phyloP scores from a whole-genome alignment of 2,329 filamentous ascomycete genomes.

The Calonectria multiphialidica region DNA sequence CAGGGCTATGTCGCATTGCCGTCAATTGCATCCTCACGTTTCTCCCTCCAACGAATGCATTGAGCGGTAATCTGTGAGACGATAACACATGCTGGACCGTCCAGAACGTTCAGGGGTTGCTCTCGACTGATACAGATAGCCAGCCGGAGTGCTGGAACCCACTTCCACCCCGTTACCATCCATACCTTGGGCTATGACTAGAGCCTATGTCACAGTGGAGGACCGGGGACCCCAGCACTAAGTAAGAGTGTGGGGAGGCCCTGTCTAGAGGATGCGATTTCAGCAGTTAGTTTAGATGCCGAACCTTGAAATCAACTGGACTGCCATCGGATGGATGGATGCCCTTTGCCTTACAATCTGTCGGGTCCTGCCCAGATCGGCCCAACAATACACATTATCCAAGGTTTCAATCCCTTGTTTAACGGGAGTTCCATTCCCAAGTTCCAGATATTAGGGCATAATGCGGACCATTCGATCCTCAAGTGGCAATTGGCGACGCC shows the following conservation, averaged over 20 bases:
- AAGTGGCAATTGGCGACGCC: not conserved
- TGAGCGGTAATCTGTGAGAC: conserved; percentile 13
- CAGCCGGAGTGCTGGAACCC: conserved; percentile 17
- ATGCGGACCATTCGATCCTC: not conserved
- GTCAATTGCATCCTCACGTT: not conserved
- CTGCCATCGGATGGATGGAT: not conserved
- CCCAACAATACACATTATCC: not conserved
- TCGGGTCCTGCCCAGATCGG: not conserved
- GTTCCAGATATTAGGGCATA: not conserved
- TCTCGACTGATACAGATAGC: conserved; percentile 18
- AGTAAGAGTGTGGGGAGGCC: conserved; percentile 14
- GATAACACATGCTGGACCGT: not conserved
- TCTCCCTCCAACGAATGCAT: not conserved
- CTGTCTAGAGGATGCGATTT: not conserved
- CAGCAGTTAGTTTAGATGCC: not conserved
- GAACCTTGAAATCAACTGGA: not conserved
- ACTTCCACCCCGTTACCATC: not conserved
- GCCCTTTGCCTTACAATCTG: not conserved
- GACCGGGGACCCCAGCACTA: conserved; percentile 2
- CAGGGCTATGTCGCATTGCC: not conserved
- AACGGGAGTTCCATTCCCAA: not conserved
- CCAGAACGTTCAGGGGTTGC: conserved; percentile 10
- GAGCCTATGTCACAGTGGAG: not conserved
- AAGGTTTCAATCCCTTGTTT: not conserved
- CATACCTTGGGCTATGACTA: not conserved